Conservation (phyloP, 75 land plant species). For the Cupressus sempervirens region DNA sequence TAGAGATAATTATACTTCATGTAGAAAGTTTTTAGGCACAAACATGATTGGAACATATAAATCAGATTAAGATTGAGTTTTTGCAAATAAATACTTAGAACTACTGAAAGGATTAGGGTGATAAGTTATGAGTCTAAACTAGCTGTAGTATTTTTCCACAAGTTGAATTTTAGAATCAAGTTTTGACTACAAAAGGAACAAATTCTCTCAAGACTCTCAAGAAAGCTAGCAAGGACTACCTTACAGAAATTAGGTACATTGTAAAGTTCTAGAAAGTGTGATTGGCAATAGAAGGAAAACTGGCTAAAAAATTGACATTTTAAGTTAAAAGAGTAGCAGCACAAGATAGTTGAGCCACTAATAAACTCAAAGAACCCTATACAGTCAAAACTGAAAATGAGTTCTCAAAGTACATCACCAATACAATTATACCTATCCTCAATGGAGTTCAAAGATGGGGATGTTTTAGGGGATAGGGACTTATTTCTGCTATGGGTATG, state of each 20-base stretch:
- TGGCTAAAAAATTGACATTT: background rate
- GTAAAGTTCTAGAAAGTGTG: background rate
- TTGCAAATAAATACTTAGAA: background rate
- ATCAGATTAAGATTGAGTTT: background rate
- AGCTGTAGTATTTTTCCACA: background rate
- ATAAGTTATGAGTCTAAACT: background rate
- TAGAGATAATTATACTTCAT: background rate
- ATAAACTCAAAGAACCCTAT: background rate
- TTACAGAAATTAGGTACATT: background rate
- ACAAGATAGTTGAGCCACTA: background rate
- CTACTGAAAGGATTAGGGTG: background rate
- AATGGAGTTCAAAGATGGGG: no score
- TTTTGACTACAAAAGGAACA: background rate
- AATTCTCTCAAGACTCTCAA: background rate
- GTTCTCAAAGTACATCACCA: background rate
- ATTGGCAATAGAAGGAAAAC: background rate
- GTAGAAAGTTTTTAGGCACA: background rate
- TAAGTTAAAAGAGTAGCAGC: background rate
- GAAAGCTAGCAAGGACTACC: background rate
- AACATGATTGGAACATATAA: background rate
- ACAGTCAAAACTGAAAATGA: background rate
- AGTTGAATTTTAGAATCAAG: background rate
- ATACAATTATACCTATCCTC: no score
- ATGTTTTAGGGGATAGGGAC: no score
- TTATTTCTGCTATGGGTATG: no score